Evolutionary conservation across 805 yeast genomes (phyloP), one percentile per base, ranked within the genome.

Genomic region (Zygotorulaspora chibaensis): DNA sequence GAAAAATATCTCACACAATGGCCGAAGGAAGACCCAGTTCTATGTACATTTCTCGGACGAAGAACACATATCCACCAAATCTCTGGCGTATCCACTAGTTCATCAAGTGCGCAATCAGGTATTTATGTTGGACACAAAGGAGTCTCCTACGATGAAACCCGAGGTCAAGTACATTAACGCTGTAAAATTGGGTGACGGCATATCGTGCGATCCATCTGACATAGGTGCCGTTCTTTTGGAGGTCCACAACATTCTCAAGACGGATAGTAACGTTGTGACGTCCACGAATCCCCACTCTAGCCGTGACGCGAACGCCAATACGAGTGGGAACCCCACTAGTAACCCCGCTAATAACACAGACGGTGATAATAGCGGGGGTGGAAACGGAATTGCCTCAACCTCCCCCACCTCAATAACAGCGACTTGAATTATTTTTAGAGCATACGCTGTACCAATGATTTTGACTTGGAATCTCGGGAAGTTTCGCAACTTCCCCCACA

Each of bases 41-140:
- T 61, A 53, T 45, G 45, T 63, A 10, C 66, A 63, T 43, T 62
- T 63, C 40, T 51, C 64, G n/a, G 56, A 54, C 10, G 67, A 62
- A 25, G 65, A 61, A 29, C 60, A 55, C 36, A 54, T 59, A 13
- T 46, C 60, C 5, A 51, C 65, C 1, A 62, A 61, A 27, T 57
- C 63, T 1, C 38, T 44, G 31, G 62, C 59, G 6, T 57, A 62
- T 33, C 61, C 65, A 25, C 44, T 57, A 27, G 54, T 62, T n/a
- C 63, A 58, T 39, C 56, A 55, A 41, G 61, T 62, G 6, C 55
- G 62, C 12, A 58, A 60, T 34, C 57, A 60, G 28, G 54, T 62
- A 2, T 62, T 62, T 46, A 58, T 58, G 54, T 40, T 60, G 9
- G 64, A 57, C 20, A 50, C 50, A 13, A 54, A 47, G 43, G 53